phyloP scores from a whole-genome alignment of 257 asterid species.

The Forsythia suspensa region DNA sequence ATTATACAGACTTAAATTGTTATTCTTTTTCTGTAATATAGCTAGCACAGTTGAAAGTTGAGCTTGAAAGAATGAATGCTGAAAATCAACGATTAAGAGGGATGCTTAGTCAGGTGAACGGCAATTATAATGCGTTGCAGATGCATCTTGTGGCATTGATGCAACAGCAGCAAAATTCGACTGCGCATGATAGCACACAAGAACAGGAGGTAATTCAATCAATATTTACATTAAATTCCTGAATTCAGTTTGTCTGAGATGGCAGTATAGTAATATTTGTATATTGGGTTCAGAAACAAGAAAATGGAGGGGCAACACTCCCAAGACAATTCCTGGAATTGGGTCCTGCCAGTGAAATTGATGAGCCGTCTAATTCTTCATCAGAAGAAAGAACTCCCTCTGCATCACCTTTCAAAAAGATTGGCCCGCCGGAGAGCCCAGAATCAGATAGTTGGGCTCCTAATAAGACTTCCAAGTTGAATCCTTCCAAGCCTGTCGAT shows the following conservation, averaged over 20 bases:
- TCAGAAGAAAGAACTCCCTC: conserved; percentile 86
- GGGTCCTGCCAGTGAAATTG: conserved; percentile 37
- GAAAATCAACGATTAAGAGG: background rate
- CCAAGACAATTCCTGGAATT: conserved; percentile 71
- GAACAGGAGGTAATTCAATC: conserved; percentile 34
- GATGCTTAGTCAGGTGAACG: background rate
- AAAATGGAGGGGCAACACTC: conserved; percentile 25
- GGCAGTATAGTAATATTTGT: background rate
- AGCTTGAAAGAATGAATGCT: background rate
- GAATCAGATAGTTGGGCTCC: conserved; percentile 76
- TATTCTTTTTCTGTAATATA: background rate
- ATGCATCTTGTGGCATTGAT: background rate
- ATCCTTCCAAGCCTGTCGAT: conserved; percentile 38
- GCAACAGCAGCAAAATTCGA: conserved; percentile 28
- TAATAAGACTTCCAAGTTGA: conserved; percentile 49
- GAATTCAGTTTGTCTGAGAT: background rate
- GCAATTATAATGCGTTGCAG: background rate
- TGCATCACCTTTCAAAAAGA: conserved; percentile 52
- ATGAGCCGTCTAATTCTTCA: conserved; percentile 49
- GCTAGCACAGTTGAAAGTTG: background rate
- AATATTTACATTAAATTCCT: background rate
- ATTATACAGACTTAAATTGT: background rate
- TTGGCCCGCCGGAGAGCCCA: conserved; percentile 68
- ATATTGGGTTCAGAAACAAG: conserved; percentile 31
- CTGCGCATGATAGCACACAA: conserved; percentile 15